Conservation (phyloP, 352 stramenopile species). For the Plasmopara viticola region DNA sequence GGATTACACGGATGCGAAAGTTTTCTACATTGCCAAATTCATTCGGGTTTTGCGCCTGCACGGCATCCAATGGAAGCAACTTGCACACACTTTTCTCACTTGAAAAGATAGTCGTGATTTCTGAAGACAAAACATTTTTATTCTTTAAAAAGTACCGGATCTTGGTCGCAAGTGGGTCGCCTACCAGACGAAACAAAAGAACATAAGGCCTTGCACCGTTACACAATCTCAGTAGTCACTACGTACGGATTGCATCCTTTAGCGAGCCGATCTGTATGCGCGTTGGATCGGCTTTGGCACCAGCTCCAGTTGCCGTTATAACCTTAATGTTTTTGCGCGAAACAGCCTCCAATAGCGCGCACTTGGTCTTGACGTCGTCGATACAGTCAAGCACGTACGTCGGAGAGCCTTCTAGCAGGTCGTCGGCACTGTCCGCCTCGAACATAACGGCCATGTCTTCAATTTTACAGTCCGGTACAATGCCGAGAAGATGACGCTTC, state of each 20-base stretch:
- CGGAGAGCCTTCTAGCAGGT: conserved; percentile 78
- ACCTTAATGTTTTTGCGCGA: conserved; percentile 68
- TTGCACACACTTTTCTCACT: conserved; percentile 96
- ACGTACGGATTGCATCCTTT: conserved; percentile 84
- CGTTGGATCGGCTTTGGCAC: conserved; percentile 95
- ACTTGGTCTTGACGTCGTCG: conserved; percentile 98
- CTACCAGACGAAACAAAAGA: conserved; percentile 16
- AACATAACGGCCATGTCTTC: conserved; percentile 91
- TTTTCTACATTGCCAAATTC: conserved; percentile 96
- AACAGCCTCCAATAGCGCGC: conserved; percentile 89
- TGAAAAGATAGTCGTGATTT: conserved; percentile 88
- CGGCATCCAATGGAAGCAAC: conserved; percentile 91
- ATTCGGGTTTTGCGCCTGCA: conserved; percentile 81
- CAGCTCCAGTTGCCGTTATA: conserved; percentile 89
- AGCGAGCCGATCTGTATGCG: conserved; percentile 95
- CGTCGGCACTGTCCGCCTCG: conserved; percentile 55
- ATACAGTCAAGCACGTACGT: conserved; percentile 98
- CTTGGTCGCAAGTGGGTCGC: conserved; percentile 93
- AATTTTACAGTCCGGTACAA: conserved; percentile 77
- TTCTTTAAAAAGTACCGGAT: conserved; percentile 93
- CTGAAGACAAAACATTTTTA: conserved; percentile 50
- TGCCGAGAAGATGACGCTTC: conserved; percentile 68
- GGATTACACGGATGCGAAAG: conserved; percentile 94
- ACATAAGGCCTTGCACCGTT: conserved; percentile 5
- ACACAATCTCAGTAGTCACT: conserved; percentile 1